These are phyloP conservation scores for Malus hybrid DNA, from an alignment of 331 rosid species.

Conservation along the genomic window DNA sequence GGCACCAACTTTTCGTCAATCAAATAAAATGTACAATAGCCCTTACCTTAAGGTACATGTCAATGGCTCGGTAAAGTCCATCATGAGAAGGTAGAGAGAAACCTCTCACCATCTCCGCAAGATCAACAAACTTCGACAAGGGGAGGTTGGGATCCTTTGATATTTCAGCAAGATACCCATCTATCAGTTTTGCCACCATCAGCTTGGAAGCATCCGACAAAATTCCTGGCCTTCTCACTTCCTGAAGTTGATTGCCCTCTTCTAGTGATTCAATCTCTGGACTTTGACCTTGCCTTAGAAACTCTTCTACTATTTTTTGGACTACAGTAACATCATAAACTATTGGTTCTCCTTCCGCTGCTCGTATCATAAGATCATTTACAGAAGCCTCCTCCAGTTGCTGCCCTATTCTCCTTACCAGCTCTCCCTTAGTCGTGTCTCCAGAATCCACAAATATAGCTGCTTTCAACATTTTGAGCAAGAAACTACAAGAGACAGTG, in stretches of 20 bases:
- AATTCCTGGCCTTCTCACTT: slow-evolving; percentile 47
- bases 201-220: slow-evolving; percentile 88
- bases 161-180: slow-evolving; percentile 82
- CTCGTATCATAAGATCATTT: slow-evolving; percentile 63
- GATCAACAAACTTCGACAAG: slow-evolving; percentile 54
- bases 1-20: background rate
- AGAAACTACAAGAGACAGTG: slow-evolving; percentile 72
- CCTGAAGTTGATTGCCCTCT: slow-evolving; percentile 37
- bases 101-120: slow-evolving; percentile 63
- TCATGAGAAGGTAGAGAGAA: slow-evolving; percentile 79
- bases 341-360: slow-evolving; percentile 48
- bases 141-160: slow-evolving; percentile 76
- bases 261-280: slow-evolving; percentile 52
- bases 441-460: slow-evolving; percentile 52
- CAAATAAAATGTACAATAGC: background rate
- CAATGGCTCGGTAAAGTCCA: slow-evolving; percentile 82
- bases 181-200: slow-evolving; percentile 85
- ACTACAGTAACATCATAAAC: slow-evolving; percentile 57
- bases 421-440: slow-evolving; percentile 47
- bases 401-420: slow-evolving; percentile 72
- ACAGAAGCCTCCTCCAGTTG: slow-evolving; percentile 93
- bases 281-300: slow-evolving; percentile 47
- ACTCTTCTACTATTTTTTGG: slow-evolving; percentile 64
- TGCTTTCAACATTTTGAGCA: slow-evolving; percentile 72
- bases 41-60: slow-evolving; percentile 89